Percentiles rank a stretch among this genome's conserved stretches.
These are phyloP conservation scores for Panicum hallii DNA, from an alignment of 202 grass and related monocot species.

Conservation along the genomic window DNA sequence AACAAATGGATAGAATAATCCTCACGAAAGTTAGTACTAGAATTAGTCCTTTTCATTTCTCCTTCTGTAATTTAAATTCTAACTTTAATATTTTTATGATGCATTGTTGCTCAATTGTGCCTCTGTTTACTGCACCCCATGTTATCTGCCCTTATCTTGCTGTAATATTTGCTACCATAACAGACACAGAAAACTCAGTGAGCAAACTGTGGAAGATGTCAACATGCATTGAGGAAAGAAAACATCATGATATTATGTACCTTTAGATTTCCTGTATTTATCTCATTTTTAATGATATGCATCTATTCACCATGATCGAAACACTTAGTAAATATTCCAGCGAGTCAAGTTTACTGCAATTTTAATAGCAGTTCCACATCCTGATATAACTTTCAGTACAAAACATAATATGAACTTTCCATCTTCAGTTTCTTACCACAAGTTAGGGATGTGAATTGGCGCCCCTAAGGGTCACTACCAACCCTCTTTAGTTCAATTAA, in stretches of 20 bases:
- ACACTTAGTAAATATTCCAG: conserved; percentile 14
- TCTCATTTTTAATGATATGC: background rate
- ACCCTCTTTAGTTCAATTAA: background rate
- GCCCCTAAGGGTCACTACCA: background rate
- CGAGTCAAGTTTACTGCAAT: conserved; percentile 3
- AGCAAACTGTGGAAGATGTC: background rate
- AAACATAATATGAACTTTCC: conserved; percentile 6
- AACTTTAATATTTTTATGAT: background rate
- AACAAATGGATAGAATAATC: conserved; percentile 27
- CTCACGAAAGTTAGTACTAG: background rate
- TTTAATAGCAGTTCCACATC: background rate
- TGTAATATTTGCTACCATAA: conserved; percentile 1
- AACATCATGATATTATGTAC: background rate
- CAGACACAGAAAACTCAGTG: background rate
- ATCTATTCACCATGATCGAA: background rate
- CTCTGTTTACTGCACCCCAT: background rate
- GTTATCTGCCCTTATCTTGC: background rate
- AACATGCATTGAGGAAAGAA: conserved; percentile 5
- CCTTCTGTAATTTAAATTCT: conserved; percentile 2
- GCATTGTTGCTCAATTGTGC: background rate
- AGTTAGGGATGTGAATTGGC: background rate
- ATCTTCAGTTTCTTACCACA: conserved; percentile 32
- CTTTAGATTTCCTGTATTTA: background rate
- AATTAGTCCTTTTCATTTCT: background rate
- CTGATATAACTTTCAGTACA: background rate